Evolutionary conservation across 1,284 basidiomycete species (phyloP).

Genomic region (Microbotryum lychnidis-dioicae): DNA sequence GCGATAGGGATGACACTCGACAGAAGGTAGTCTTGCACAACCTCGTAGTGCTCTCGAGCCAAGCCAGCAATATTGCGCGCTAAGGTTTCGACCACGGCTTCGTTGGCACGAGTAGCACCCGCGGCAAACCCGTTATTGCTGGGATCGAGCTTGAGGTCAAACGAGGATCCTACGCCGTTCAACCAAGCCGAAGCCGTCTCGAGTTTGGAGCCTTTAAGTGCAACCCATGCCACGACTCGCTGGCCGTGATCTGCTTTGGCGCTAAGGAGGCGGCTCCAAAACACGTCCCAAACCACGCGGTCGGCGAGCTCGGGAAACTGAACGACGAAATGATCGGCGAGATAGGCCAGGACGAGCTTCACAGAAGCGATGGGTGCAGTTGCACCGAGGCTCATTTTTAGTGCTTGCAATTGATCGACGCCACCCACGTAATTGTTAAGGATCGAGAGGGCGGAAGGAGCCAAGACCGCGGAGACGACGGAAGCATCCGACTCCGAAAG

Average conservation of each 20-base stretch:
- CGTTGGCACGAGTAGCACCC: constrained; percentile 2
- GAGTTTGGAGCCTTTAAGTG: constrained; percentile 14
- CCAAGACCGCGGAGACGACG: constrained; percentile 62
- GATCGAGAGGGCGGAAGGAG: constrained; percentile 39
- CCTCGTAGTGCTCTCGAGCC: not conserved
- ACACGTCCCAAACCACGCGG: constrained; percentile 51
- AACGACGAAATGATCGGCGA: constrained; percentile 48
- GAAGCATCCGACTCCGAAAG: constrained; percentile 54
- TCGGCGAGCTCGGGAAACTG: constrained; percentile 41
- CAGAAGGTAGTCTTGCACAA: constrained; percentile 19
- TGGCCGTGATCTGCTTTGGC: constrained; percentile 48
- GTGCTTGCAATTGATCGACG: constrained; percentile 47
- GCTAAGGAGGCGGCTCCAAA: constrained; percentile 66
- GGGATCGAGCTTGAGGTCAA: not conserved
- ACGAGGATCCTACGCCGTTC: constrained; percentile 1
- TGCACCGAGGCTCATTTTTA: constrained; percentile 39
- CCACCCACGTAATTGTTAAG: constrained; percentile 3
- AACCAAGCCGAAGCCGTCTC: constrained; percentile 21
- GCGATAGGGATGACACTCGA: too few relatives aligned
- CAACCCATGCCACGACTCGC: not conserved
- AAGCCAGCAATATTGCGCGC: constrained; percentile 23
- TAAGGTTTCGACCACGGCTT: constrained; percentile 12
- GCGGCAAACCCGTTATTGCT: not conserved
- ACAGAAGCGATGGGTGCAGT: constrained; percentile 36
- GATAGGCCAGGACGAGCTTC: constrained; percentile 56